These are phyloP conservation scores for Phytophthora idaei DNA, from an alignment of 352 stramenopile species.

Conservation along the genomic window DNA sequence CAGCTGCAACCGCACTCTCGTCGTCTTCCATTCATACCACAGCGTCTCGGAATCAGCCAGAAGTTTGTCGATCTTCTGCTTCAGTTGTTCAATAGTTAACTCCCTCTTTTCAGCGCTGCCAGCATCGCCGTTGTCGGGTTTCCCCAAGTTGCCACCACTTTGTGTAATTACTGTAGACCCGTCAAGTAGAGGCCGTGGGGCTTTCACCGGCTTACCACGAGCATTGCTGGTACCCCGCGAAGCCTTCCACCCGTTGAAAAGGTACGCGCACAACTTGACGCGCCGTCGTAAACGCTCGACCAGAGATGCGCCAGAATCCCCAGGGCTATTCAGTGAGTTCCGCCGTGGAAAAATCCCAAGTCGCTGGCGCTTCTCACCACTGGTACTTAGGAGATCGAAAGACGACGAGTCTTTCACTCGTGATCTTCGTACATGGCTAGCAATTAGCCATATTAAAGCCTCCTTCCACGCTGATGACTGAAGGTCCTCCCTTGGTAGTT, in stretches of 20 bases:
- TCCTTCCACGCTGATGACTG: neutral
- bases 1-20: constrained; percentile 22
- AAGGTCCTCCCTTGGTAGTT: neutral
- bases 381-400: neutral
- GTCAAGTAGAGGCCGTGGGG: neutral
- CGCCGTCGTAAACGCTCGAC: constrained; percentile 34
- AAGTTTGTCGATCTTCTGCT: constrained; percentile 19
- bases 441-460: constrained; percentile 20
- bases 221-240: constrained; percentile 1
- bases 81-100: constrained; percentile 4
- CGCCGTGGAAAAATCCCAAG: neutral
- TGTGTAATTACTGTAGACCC: neutral
- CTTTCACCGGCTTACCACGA: constrained; percentile 10
- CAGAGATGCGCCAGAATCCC: constrained; percentile 8
- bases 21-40: constrained; percentile 58
- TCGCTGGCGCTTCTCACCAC: neutral
- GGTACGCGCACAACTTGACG: constrained; percentile 29
- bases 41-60: constrained; percentile 32
- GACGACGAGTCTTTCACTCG: neutral
- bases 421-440: neutral
- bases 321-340: constrained; percentile 15
- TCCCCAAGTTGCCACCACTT: neutral
- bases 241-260: constrained; percentile 34
- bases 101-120: constrained; percentile 13
- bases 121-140: neutral